Percentiles rank a stretch among this genome's conserved stretches.
phyloP scores from a whole-genome alignment of 768 basidiomycete genomes.

The Pisolithus microcarpus region DNA sequence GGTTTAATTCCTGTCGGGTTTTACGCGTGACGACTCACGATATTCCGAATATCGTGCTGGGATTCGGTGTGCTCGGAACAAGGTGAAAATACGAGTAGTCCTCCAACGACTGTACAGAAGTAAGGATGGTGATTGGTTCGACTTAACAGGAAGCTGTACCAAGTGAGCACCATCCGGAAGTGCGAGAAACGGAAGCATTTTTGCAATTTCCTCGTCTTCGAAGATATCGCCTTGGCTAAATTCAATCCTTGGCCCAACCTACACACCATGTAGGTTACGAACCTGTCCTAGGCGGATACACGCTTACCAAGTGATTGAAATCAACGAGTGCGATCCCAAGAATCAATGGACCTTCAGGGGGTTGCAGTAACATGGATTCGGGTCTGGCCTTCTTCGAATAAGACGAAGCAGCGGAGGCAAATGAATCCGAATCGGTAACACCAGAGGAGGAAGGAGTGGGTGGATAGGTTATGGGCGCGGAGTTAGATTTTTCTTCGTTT shows the following conservation, averaged over 20 bases:
- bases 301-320: conserved; percentile 85
- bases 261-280: conserved; percentile 10
- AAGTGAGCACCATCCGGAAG: conserved; percentile 96
- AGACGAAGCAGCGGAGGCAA: conserved; percentile 53
- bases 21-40: conserved; percentile 43
- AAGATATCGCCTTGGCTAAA: conserved; percentile 72
- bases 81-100: conserved; percentile 97
- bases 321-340: conserved; percentile 90
- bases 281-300: conserved; percentile 4
- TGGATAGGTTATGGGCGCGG: conserved; percentile 49
- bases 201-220: conserved; percentile 77
- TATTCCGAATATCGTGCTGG: conserved; percentile 90
- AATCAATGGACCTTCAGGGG: conserved; percentile 51
- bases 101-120: conserved; percentile 36
- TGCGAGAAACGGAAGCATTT: conserved; percentile 89
- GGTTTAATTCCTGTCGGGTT: conserved; percentile 1
- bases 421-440: conserved; percentile 48
- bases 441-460: conserved; percentile 39
- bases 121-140: background rate
- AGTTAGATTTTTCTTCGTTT: conserved; percentile 31
- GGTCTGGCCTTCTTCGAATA: conserved; percentile 63
- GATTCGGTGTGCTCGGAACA: conserved; percentile 61
- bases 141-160: conserved; percentile 34
- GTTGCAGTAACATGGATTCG: conserved; percentile 66
- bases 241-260: conserved; percentile 93